phyloP scores from a whole-genome alignment of 805 yeast genomes.

The Spathaspora boniae region DNA sequence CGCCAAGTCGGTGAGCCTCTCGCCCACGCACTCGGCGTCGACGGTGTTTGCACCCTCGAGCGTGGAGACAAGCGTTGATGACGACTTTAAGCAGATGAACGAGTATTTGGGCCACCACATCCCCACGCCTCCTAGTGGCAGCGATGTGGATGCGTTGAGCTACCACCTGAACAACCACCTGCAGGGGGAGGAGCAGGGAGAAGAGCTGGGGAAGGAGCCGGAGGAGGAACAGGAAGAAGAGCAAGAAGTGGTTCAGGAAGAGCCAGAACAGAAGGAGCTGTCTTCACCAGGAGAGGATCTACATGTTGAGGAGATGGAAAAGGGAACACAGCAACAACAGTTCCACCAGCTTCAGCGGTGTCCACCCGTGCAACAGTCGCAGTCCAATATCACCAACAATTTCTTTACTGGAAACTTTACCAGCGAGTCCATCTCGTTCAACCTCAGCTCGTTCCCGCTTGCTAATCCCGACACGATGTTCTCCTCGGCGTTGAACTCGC shows the following conservation, averaged over 20 bases:
- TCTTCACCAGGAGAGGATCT: too few relatives aligned
- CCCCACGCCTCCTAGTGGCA: not conserved
- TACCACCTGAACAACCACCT: not conserved
- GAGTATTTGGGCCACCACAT: too few relatives aligned
- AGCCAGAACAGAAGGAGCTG: too few relatives aligned
- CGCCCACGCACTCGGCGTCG: not conserved
- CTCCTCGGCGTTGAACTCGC: constrained; percentile 4
- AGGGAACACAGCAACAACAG: too few relatives aligned
- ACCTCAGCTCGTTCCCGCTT: constrained; percentile 32
- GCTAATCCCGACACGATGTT: constrained; percentile 16
- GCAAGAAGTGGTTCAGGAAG: too few relatives aligned
- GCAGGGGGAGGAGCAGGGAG: too few relatives aligned
- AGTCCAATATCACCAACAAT: constrained; percentile 35
- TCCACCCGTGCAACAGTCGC: too few relatives aligned
- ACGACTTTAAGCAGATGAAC: too few relatives aligned
- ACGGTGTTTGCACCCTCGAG: not conserved
- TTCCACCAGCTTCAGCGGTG: too few relatives aligned
- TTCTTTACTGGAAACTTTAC: constrained; percentile 29
- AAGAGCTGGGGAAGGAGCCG: too few relatives aligned
- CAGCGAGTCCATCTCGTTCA: constrained; percentile 32
- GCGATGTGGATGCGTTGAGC: constrained; percentile 1
- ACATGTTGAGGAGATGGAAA: too few relatives aligned
- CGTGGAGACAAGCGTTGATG: not conserved
- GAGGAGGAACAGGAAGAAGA: too few relatives aligned
- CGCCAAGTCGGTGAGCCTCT: not conserved